Conservation (phyloP, 1,284 basidiomycete species). For the Wolfiporia cocos region DNA sequence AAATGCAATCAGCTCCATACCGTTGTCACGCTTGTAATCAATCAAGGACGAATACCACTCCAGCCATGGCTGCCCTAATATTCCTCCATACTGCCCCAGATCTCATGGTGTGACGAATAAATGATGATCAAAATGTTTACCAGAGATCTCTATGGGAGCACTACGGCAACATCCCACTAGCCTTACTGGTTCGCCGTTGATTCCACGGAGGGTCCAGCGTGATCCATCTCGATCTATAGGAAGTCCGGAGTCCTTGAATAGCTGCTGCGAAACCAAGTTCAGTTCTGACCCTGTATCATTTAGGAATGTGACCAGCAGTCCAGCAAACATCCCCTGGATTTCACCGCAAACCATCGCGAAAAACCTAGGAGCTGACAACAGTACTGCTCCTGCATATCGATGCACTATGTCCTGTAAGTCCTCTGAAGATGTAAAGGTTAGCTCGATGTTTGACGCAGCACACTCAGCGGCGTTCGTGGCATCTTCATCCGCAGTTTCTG, state of each 20-base stretch:
- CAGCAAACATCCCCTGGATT: neutral
- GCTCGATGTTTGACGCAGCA: neutral
- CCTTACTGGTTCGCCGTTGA: conserved; percentile 17
- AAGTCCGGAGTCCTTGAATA: neutral
- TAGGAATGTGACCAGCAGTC: neutral
- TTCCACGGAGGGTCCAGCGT: conserved; percentile 24
- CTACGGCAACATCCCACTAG: conserved; percentile 18
- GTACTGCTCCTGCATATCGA: neutral
- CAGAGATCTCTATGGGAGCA: conserved; percentile 15
- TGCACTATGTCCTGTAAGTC: neutral
- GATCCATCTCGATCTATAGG: conserved; percentile 21
- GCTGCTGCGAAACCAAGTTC: neutral
- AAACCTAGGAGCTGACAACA: neutral
- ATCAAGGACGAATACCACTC: conserved; percentile 19
- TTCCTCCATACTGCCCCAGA: no score
- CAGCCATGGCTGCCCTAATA: conserved; percentile 27
- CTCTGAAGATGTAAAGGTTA: neutral
- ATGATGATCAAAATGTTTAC: neutral
- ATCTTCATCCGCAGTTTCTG: neutral
- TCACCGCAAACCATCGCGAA: neutral
- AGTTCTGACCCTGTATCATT: neutral
- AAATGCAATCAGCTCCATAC: neutral
- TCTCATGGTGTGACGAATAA: no score
- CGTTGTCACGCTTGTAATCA: conserved; percentile 10
- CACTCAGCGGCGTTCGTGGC: neutral